phyloP scores from a whole-genome alignment of 163 green algal genomes.

The Smithsoniella earleae region DNA sequence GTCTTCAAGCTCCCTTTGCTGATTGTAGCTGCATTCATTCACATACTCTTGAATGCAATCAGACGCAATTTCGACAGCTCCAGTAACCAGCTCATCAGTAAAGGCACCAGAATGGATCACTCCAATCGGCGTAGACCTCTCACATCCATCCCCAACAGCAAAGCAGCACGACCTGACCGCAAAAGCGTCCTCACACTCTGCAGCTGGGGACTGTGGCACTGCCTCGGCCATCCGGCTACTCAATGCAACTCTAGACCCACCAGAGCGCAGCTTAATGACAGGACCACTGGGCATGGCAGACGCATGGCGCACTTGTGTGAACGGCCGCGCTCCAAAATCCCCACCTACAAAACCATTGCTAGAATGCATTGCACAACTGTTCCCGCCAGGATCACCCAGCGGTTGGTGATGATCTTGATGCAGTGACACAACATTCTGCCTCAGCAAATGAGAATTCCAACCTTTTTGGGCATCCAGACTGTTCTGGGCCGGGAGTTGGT shows the following conservation, averaged over 20 bases:
- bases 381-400: no score
- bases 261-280: conserved; percentile 1
- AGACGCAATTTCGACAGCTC: not conserved
- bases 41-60: not conserved
- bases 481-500: no score
- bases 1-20: not conserved
- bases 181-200: conserved; percentile 21
- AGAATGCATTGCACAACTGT: no score
- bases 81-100: not conserved
- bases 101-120: conserved; percentile 17
- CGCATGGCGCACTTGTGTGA: no score
- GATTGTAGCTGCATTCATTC: not conserved
- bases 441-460: no score
- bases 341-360: no score
- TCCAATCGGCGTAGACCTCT: not conserved
- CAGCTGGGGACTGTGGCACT: not conserved
- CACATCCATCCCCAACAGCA: conserved; percentile 19
- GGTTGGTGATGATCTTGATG: no score
- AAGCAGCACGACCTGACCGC: conserved; percentile 6
- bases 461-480: no score
- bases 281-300: no score
- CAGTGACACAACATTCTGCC: no score
- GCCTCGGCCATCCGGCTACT: not conserved
- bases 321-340: no score
- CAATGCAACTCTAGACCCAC: conserved; percentile 1